These are phyloP conservation scores for Chlorella variabilis DNA, from an alignment of 163 green algal genomes.

Conservation along the genomic window DNA sequence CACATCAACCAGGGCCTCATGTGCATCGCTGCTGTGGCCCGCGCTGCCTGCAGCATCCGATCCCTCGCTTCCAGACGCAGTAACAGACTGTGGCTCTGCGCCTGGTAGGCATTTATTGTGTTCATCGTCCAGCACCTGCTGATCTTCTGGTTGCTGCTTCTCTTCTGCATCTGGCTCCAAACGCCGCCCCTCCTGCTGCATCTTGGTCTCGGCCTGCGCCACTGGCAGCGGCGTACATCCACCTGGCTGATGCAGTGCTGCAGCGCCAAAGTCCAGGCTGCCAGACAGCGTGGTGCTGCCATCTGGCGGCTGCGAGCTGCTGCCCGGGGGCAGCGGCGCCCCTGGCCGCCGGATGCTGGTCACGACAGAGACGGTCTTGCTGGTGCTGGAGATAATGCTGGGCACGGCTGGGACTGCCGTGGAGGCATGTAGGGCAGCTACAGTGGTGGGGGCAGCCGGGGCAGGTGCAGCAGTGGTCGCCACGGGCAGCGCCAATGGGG, in stretches of 20 bases:
- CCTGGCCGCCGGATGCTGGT: background rate
- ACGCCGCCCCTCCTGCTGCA: background rate
- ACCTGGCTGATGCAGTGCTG: no score
- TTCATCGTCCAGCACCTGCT: no score
- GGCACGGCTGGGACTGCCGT: background rate
- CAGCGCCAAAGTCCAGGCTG: background rate
- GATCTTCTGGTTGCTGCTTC: no score
- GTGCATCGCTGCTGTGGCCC: background rate
- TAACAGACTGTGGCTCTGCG: no score
- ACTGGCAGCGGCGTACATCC: background rate
- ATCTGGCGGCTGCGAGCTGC: background rate
- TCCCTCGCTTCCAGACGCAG: background rate
- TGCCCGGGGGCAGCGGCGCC: background rate
- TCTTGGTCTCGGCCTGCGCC: background rate
- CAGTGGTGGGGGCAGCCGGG: background rate
- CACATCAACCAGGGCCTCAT: no score
- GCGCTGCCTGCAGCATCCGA: no score
- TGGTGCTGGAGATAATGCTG: background rate
- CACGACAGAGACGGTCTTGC: background rate
- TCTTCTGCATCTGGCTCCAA: no score
- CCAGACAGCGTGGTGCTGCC: background rate
- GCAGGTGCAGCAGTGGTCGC: background rate
- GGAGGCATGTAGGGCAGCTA: background rate
- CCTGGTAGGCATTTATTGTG: background rate
- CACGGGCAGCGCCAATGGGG: no score